These are phyloP conservation scores for Thymus mandschuricus DNA, from an alignment of 257 asterid genomes.

Conservation along the genomic window DNA sequence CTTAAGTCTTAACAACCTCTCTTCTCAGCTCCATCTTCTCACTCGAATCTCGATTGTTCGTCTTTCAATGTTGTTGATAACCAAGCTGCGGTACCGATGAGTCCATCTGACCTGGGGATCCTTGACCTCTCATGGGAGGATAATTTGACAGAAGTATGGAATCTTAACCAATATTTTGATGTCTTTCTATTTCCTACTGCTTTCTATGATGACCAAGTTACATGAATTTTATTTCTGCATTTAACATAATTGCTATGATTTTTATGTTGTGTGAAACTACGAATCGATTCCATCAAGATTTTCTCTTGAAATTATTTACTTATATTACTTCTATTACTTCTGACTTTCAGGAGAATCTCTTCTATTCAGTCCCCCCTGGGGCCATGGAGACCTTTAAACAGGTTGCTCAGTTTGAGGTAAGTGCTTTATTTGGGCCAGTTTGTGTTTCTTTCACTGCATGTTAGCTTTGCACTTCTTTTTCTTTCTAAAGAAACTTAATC, in stretches of 20 bases:
- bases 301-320: slow-evolving; percentile 19
- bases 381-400: slow-evolving; percentile 69
- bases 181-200: slow-evolving; percentile 10
- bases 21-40: too few species aligned
- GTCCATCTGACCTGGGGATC: slow-evolving; percentile 67
- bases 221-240: slow-evolving; percentile 31
- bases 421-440: slow-evolving; percentile 20
- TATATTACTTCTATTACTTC: slow-evolving; percentile 25
- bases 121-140: slow-evolving; percentile 62
- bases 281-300: slow-evolving; percentile 27
- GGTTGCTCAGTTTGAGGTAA: slow-evolving; percentile 71
- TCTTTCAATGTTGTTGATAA: slow-evolving; percentile 39
- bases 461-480: slow-evolving; percentile 10
- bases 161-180: slow-evolving; percentile 27
- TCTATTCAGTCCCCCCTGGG: slow-evolving; percentile 69
- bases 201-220: slow-evolving; percentile 15
- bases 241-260: slow-evolving; percentile 11
- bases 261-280: slow-evolving; percentile 19
- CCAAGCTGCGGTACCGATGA: slow-evolving; percentile 56
- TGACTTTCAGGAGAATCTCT: slow-evolving; percentile 69
- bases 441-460: too few species aligned
- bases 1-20: too few species aligned
- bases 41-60: too few species aligned
- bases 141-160: slow-evolving; percentile 65
- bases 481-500: not conserved